phyloP scores from a whole-genome alignment of 176 grass and related monocot genomes.

The Aegilops speltoides region DNA sequence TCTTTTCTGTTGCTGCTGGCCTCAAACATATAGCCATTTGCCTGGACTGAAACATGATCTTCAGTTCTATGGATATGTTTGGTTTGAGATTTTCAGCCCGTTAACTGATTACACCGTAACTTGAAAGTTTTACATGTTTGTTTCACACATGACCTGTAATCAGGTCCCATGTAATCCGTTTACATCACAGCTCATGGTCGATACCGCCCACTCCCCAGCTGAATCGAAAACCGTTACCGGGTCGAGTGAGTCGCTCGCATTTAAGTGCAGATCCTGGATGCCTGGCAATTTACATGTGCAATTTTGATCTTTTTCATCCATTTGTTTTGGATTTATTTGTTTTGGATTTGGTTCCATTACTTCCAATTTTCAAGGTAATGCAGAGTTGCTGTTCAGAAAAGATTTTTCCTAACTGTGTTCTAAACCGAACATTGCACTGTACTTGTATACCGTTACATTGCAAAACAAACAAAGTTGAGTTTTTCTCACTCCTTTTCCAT shows the following conservation, averaged over 20 bases:
- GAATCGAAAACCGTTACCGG: neutral
- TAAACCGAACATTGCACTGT: neutral
- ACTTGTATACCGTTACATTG: neutral
- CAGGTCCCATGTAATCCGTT: neutral
- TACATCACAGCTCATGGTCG: neutral
- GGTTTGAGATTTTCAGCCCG: neutral
- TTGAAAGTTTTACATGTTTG: neutral
- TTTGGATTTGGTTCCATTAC: neutral
- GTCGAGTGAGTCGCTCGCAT: neutral
- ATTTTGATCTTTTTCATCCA: neutral
- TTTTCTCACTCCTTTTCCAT: neutral
- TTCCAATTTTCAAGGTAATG: neutral
- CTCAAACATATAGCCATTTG: too few relatives aligned
- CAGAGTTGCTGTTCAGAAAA: neutral
- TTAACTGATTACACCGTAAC: neutral
- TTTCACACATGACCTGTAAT: neutral
- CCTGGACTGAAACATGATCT: too few relatives aligned
- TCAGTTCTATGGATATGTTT: too few relatives aligned
- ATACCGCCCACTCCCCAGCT: neutral
- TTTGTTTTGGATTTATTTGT: neutral
- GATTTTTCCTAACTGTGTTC: neutral
- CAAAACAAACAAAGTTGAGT: neutral
- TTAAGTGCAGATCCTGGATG: neutral
- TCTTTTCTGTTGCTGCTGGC: too few relatives aligned
- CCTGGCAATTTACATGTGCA: neutral